A percentile compares a stretch with the other conserved stretches of the same genome.
phyloP scores from a whole-genome alignment of 2,329 filamentous ascomycete species.

The Verruconis gallopava region DNA sequence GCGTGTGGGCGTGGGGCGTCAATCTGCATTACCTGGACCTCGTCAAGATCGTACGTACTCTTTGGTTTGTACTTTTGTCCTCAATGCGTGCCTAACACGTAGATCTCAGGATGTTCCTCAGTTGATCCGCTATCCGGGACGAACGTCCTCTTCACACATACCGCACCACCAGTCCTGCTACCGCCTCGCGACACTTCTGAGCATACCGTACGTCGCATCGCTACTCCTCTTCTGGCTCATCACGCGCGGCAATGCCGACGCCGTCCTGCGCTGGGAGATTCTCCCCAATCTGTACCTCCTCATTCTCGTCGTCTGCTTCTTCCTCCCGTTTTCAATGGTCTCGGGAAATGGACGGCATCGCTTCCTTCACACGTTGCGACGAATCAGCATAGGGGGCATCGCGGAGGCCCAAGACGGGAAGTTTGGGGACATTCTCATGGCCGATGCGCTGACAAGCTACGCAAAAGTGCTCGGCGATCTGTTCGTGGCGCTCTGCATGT shows the following conservation, averaged over 20 bases:
- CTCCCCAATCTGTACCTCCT: slow-evolving; percentile 75
- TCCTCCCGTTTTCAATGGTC: slow-evolving; percentile 56
- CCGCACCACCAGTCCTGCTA: slow-evolving; percentile 76
- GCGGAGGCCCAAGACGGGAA: slow-evolving; percentile 80
- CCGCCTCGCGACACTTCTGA: slow-evolving; percentile 67
- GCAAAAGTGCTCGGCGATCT: slow-evolving; percentile 84
- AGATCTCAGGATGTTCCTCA: slow-evolving; percentile 62
- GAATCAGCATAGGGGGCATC: slow-evolving; percentile 73
- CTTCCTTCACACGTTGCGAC: slow-evolving; percentile 61
- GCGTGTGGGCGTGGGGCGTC: slow-evolving; percentile 87
- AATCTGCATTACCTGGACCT: slow-evolving; percentile 79
- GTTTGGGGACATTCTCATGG: slow-evolving; percentile 85
- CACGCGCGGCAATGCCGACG: slow-evolving; percentile 55
- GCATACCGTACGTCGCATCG: slow-evolving; percentile 55
- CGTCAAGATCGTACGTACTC: slow-evolving; percentile 52
- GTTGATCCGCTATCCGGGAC: slow-evolving; percentile 74
- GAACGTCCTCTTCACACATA: slow-evolving; percentile 54
- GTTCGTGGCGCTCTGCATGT: slow-evolving; percentile 86
- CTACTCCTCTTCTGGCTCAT: slow-evolving; percentile 72
- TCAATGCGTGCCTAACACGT: slow-evolving; percentile 13
- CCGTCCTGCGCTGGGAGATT: slow-evolving; percentile 69
- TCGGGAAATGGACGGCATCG: slow-evolving; percentile 60
- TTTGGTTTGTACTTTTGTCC: neutral
- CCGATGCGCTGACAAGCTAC: slow-evolving; percentile 90
- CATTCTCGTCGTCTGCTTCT: slow-evolving; percentile 56